Conservation (phyloP, 1,284 basidiomycete species). For the Earliella scabrosa region DNA sequence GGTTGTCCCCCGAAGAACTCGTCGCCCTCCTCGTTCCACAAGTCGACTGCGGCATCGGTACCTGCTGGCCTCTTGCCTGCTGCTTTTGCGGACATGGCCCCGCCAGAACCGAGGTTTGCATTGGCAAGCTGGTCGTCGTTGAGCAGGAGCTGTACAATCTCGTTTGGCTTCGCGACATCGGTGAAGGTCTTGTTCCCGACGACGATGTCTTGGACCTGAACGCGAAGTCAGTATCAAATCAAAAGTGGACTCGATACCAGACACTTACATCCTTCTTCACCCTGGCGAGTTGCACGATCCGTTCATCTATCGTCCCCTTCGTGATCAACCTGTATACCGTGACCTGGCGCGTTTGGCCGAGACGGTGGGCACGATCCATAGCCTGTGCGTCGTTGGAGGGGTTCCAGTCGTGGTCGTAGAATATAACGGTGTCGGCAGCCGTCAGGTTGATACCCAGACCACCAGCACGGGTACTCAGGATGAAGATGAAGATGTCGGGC, state of each 20-base stretch:
- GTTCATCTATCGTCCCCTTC: constrained; percentile 97
- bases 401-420: constrained; percentile 99
- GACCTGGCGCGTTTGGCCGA: constrained; percentile 98
- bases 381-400: constrained; percentile 99
- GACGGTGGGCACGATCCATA: constrained; percentile 99
- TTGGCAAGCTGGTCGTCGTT: constrained; percentile 90
- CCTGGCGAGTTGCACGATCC: constrained; percentile 92
- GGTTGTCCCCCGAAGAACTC: constrained; percentile 73
- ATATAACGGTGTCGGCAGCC: constrained; percentile 96
- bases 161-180: constrained; percentile 93
- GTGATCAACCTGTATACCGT: constrained; percentile 98
- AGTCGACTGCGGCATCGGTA: constrained; percentile 53
- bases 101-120: constrained; percentile 57
- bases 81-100: constrained; percentile 44
- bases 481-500: constrained; percentile 94
- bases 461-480: constrained; percentile 96
- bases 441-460: constrained; percentile 99
- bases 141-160: constrained; percentile 94
- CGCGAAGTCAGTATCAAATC: constrained; percentile 2
- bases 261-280: constrained; percentile 91
- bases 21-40: constrained; percentile 85
- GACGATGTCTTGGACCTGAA: constrained; percentile 96
- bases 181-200: constrained; percentile 96
- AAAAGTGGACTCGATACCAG: background rate
- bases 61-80: constrained; percentile 41